Conservation (phyloP, 305 asterid genomes). For the Petunia hybrid region DNA sequence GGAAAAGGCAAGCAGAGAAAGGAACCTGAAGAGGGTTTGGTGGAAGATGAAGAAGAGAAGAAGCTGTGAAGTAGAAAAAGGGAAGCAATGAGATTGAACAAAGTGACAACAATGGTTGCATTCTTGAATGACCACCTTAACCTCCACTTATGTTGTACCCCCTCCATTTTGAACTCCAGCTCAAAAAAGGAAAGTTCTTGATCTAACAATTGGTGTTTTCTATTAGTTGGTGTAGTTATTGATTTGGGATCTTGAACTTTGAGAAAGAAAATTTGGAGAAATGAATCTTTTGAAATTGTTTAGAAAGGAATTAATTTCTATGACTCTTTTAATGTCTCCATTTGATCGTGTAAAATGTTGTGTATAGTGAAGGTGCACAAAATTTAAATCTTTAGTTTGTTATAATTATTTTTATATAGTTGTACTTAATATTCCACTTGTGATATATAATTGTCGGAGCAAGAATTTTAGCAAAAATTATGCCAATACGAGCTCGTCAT, state of each 20-base stretch:
- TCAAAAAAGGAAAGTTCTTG: background rate
- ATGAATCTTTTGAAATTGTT: background rate
- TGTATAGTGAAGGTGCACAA: too few species aligned
- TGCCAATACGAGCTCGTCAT: too few species aligned
- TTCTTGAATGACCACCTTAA: conserved; percentile 73
- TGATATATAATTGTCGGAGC: too few species aligned
- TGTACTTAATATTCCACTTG: too few species aligned
- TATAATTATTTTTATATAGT: too few species aligned
- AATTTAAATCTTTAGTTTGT: too few species aligned
- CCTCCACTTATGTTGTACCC: conserved; percentile 70
- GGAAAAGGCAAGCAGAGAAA: background rate
- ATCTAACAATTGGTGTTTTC: background rate
- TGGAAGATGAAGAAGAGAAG: conserved; percentile 57
- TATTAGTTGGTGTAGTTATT: background rate
- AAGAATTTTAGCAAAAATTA: too few species aligned
- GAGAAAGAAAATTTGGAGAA: background rate
- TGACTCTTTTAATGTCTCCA: too few species aligned
- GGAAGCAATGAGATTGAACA: conserved; percentile 64
- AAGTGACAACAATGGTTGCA: conserved; percentile 75
- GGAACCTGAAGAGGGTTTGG: conserved; percentile 50
- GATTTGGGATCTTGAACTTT: background rate
- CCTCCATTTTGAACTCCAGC: conserved; percentile 57
- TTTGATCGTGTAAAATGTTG: too few species aligned
- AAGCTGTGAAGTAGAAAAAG: conserved; percentile 69
- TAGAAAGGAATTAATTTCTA: too few species aligned